Base-by-base conservation (phyloP, 257 asterid species). In the Gentiana dahurica region DNA sequence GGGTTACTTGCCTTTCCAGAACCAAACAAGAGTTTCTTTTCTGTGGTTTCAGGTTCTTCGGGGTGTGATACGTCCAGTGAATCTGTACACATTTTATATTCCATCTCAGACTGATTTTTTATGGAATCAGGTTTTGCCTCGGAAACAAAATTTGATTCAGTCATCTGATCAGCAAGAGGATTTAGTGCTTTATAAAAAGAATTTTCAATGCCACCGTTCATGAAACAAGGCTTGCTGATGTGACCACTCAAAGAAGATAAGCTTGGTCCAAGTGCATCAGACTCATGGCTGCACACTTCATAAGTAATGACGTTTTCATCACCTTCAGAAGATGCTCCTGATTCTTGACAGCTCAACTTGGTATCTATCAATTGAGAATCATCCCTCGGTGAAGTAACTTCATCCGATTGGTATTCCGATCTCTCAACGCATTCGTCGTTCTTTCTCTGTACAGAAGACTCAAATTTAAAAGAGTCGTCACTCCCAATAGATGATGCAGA, bases 1-100 rank as follows among this genome's bases (percentile, higher is more conserved):
- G n/a, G n/a, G 73, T 84, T 92, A 62, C 84, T 81, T 61, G 83
- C 77, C 77, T 75, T 83, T 61, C 77, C 77, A 41, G 81, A 78
- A 59, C 68, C 81, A 47, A 55, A 6, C 24, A 74, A 63, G 59
- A 65, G 8, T 55, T 48, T 73, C 59, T 75, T 78, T 46, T 58
- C 76, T 68, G 79, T 87, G 24, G 69, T 58, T 58, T 79, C 94
- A 70, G 77, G 55, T 54, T 61, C 76, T n/a, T n/a, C n/a, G 67
- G 68, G 24, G 43, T 68, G 66, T 13, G 41, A 9, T 3, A 49
- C 52, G 45, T 70, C 46, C 8, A 34, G 47, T 50, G 65, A 59
- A 47, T 79, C 70, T 55, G 50, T 37, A 62, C 64, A 70, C 41
- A 32, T 68, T 64, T 67, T 57, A 62, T 37, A 36, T 3, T 47